Percentiles rank a stretch among this genome's conserved stretches.
Evolutionary conservation across 768 basidiomycete genomes (phyloP).

Genomic region (Psilocybe cyanescens): DNA sequence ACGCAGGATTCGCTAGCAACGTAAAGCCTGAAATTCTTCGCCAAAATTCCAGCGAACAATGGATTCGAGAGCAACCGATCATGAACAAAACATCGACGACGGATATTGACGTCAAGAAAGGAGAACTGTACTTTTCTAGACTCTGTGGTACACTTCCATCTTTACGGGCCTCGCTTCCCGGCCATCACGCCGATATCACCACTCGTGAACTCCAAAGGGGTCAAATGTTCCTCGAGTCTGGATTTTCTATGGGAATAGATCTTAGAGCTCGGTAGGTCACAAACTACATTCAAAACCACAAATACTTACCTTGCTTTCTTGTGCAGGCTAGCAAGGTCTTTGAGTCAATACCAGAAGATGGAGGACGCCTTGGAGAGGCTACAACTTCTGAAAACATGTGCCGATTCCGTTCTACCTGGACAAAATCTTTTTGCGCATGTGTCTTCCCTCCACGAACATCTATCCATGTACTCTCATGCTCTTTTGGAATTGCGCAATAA

Average conservation of each 20-base stretch:
- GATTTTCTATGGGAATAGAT: constrained; percentile 68
- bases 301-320: constrained; percentile 8
- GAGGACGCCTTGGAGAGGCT: constrained; percentile 32
- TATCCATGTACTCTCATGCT: constrained; percentile 34
- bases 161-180: constrained; percentile 60
- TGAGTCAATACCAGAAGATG: constrained; percentile 28
- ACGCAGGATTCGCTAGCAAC: constrained; percentile 72
- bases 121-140: constrained; percentile 67
- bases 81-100: constrained; percentile 27
- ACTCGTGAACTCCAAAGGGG: constrained; percentile 89
- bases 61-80: constrained; percentile 69
- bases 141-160: constrained; percentile 67
- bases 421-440: constrained; percentile 23
- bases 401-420: constrained; percentile 27
- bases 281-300: background rate
- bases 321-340: constrained; percentile 33
- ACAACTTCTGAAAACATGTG: constrained; percentile 21
- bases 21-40: constrained; percentile 72
- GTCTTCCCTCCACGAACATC: constrained; percentile 24
- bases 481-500: constrained; percentile 18
- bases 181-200: constrained; percentile 81
- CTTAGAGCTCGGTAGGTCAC: constrained; percentile 63
- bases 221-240: constrained; percentile 77
- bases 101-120: constrained; percentile 36
- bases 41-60: constrained; percentile 55